These are phyloP conservation scores for Cucurbitaria berberidis DNA, from an alignment of 2,329 filamentous ascomycete genomes.

Conservation along the genomic window DNA sequence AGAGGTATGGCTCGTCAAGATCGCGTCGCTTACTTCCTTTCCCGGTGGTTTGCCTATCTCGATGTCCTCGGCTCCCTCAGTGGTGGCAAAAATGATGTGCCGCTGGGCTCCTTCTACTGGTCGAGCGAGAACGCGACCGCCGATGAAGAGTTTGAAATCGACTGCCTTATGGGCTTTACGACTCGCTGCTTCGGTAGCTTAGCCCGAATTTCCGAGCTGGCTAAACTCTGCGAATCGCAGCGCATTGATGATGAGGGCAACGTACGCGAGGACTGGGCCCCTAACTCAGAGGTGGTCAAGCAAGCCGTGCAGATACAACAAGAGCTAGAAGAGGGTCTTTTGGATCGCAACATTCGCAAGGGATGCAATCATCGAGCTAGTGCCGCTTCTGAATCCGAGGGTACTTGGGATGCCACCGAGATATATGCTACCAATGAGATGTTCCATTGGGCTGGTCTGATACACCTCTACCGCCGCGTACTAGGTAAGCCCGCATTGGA, in stretches of 20 bases:
- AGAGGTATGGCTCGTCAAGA: constrained; percentile 58
- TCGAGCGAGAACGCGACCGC: constrained; percentile 54
- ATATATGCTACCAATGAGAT: constrained; percentile 76
- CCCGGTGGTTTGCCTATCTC: constrained; percentile 83
- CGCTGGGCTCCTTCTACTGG: constrained; percentile 52
- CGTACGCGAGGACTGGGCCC: constrained; percentile 63
- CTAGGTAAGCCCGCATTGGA: constrained; percentile 66
- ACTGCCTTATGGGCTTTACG: constrained; percentile 82
- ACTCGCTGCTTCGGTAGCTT: constrained; percentile 73
- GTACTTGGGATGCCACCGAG: constrained; percentile 65
- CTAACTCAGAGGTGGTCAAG: constrained; percentile 59
- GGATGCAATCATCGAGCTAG: constrained; percentile 52
- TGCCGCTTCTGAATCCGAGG: constrained; percentile 42
- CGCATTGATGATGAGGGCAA: constrained; percentile 63
- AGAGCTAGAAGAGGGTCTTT: constrained; percentile 64
- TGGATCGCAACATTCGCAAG: constrained; percentile 44
- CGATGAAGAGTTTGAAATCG: constrained; percentile 71
- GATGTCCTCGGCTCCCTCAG: constrained; percentile 77
- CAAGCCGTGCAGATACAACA: constrained; percentile 66
- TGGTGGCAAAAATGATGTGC: constrained; percentile 58
- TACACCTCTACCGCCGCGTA: constrained; percentile 77
- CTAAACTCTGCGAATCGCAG: constrained; percentile 69
- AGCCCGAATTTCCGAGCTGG: constrained; percentile 73
- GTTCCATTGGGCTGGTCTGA: constrained; percentile 78
- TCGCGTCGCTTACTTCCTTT: constrained; percentile 73